Base-by-base conservation (phyloP, 2,329 filamentous ascomycete species). In the Bipolaris cookei region DNA sequence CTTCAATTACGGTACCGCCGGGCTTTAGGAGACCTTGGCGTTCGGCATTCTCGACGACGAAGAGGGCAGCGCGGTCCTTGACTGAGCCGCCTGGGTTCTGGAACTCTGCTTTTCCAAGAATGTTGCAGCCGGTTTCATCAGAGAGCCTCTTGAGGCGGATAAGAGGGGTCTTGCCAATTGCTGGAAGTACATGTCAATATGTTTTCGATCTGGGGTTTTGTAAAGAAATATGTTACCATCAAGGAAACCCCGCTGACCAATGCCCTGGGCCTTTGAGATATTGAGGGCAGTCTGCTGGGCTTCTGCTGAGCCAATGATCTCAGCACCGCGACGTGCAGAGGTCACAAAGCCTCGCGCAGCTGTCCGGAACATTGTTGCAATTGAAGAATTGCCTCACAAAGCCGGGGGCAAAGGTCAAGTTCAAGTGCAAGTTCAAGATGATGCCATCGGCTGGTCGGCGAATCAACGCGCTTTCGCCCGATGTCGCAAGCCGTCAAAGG, bases 71-170 rank as follows among this genome's bases (percentile, higher is more conserved):
- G 62, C 95, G 90, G 80, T 99, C 95, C 81, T 99, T 99, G 76
- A 99, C 89, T 52, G 89, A 93, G 58, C 95, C 95, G 66, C 95
- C 95, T 1, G 95, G 95, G 82, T 99, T 99, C 83, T 96, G 95
- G 81, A 99, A 99, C 77, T 99, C 95, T 69, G 95, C 93, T 79
- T 99, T 99, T 72, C 94, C 95, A 38, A 98, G 88, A 56, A 99
- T 83, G 69, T 96, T 90, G 84, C 95, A 98, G 64, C 93, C 92
- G 0, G 95, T 98, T 73, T 96, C 85, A 58, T 91, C 87, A 38
- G 94, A 98, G 66, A 98, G 88, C 60, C 83, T 86, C 78, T 96
- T 94, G 48, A 99, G 83, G 46, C 90, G 89, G 77, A 99, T 96
- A 51, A 99, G 86, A 1, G 95, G 94, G 0, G 95, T 99, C 79